Conservation (phyloP, 441 rosid genomes). For the Eruca vesicaria region DNA sequence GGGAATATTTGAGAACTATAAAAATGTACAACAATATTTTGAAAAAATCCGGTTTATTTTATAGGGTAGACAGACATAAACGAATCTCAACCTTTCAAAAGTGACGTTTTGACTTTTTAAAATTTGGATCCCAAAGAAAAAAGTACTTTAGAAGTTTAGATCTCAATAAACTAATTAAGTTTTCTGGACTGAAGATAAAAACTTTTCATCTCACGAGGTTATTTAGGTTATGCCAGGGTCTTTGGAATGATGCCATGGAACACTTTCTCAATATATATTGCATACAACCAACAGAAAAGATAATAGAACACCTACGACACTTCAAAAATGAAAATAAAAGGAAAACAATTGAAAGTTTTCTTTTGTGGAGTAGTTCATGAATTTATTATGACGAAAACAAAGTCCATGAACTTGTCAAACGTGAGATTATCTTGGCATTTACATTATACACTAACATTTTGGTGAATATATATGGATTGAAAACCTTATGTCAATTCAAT, state of each 20-base stretch:
- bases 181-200: background rate
- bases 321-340: background rate
- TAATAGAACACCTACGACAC: too few species aligned
- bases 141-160: background rate
- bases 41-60: background rate
- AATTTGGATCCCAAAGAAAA: conserved; percentile 26
- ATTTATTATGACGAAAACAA: background rate
- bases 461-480: background rate
- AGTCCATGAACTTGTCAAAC: background rate
- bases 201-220: conserved; percentile 6
- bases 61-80: conserved; percentile 5
- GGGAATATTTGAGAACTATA: background rate
- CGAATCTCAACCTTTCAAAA: conserved; percentile 17
- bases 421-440: background rate
- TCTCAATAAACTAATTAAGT: conserved; percentile 2
- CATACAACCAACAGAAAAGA: background rate
- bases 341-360: background rate
- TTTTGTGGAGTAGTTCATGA: background rate
- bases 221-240: conserved; percentile 10
- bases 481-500: background rate
- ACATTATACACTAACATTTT: background rate
- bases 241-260: conserved; percentile 11
- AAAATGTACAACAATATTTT: background rate
- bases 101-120: conserved; percentile 10
- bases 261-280: background rate